These are phyloP conservation scores for Trametes pubescens DNA, from an alignment of 1,284 basidiomycete species.

Conservation along the genomic window DNA sequence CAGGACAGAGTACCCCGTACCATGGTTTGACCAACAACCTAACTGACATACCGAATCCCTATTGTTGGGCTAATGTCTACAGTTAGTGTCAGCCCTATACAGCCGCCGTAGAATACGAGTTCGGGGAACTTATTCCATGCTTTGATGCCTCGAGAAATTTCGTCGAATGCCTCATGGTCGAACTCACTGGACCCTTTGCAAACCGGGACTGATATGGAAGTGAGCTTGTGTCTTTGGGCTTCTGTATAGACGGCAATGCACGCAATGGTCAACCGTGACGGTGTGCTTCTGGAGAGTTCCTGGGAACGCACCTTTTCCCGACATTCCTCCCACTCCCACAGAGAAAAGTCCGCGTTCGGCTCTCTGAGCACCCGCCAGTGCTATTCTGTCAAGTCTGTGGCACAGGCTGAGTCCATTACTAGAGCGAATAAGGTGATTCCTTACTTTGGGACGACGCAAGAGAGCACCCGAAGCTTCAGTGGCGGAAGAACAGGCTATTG, in stretches of 20 bases:
- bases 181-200: neutral
- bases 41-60: neutral
- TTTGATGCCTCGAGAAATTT: neutral
- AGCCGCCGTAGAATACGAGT: too few relatives aligned
- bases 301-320: neutral
- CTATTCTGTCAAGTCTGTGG: neutral
- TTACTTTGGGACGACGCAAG: too few relatives aligned
- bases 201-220: neutral
- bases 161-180: neutral
- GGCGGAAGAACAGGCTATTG: too few relatives aligned
- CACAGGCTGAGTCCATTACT: too few relatives aligned
- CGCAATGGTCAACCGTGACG: neutral
- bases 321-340: constrained; percentile 1
- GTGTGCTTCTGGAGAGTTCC: neutral
- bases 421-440: too few relatives aligned
- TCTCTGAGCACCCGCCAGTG: neutral
- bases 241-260: neutral
- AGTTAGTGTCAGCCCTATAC: too few relatives aligned
- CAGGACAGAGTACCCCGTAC: neutral
- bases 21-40: neutral
- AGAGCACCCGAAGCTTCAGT: too few relatives aligned
- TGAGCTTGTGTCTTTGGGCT: constrained; percentile 1
- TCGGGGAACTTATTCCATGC: too few relatives aligned
- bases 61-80: neutral
- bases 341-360: neutral